Evolutionary conservation across 1,139 yeast genomes (phyloP).

Genomic region (Yarrowia galli): DNA sequence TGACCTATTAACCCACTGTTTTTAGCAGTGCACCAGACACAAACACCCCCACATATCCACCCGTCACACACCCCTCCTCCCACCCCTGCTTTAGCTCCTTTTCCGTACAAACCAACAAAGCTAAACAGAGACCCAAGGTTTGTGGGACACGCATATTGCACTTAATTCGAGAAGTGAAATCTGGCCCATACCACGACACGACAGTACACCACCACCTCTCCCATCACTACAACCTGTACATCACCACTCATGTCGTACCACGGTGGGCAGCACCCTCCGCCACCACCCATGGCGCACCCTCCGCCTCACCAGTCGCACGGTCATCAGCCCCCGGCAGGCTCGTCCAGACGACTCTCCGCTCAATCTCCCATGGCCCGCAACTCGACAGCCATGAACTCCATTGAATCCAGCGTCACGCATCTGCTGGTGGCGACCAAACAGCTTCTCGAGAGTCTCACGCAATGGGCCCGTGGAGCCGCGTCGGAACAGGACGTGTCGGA

Average conservation of each 20-base stretch:
- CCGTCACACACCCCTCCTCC: background rate
- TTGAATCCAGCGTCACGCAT: slow-evolving; percentile 83
- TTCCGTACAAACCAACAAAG: background rate
- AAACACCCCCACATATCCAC: too few relatives aligned
- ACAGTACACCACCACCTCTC: background rate
- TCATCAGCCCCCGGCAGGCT: slow-evolving; percentile 20
- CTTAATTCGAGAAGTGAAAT: slow-evolving; percentile 8
- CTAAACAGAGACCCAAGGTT: slow-evolving; percentile 3
- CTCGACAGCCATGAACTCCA: slow-evolving; percentile 58
- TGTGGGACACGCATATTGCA: slow-evolving; percentile 31
- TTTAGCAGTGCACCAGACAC: too few relatives aligned
- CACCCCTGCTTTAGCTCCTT: slow-evolving; percentile 12
- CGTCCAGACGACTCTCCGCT: slow-evolving; percentile 15
- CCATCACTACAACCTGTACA: slow-evolving; percentile 4
- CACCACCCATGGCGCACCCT: slow-evolving; percentile 30
- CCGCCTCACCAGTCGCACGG: slow-evolving; percentile 38
- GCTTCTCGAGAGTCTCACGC: slow-evolving; percentile 80
- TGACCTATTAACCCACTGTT: too few relatives aligned
- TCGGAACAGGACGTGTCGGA: slow-evolving; percentile 87
- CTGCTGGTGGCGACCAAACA: slow-evolving; percentile 89
- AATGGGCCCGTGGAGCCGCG: slow-evolving; percentile 85
- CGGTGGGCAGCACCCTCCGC: slow-evolving; percentile 32
- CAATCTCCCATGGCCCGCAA: slow-evolving; percentile 30
- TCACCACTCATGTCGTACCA: slow-evolving; percentile 28
- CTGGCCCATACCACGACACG: background rate